Conservation (phyloP, 345 rosid genomes). For the Hibiscus syriacus region DNA sequence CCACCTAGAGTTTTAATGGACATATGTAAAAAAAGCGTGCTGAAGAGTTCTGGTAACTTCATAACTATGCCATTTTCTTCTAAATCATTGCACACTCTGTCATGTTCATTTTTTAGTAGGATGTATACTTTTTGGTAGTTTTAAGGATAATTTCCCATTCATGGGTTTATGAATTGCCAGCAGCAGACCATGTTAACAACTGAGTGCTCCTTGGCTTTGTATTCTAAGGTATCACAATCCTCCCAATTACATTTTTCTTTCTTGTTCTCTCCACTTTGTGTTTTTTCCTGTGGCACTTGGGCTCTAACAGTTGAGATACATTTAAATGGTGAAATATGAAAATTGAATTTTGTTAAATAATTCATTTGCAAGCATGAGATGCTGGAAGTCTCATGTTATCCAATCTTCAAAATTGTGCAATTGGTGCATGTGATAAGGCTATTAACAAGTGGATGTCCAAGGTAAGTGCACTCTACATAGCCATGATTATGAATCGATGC, state of each 20-base stretch:
- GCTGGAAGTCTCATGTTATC: slow-evolving; percentile 39
- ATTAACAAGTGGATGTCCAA: slow-evolving; percentile 37
- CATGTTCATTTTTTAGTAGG: slow-evolving; percentile 43
- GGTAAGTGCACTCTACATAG: slow-evolving; percentile 52
- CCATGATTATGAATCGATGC: slow-evolving; percentile 47
- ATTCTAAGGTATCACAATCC: slow-evolving; percentile 73
- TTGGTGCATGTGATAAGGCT: slow-evolving; percentile 52
- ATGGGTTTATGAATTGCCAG: slow-evolving; percentile 73
- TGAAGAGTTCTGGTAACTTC: slow-evolving; percentile 13
- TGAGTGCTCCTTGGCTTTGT: slow-evolving; percentile 72
- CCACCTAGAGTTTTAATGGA: background rate
- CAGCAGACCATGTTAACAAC: slow-evolving; percentile 69
- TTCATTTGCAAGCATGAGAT: slow-evolving; percentile 36
- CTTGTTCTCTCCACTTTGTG: slow-evolving; percentile 12
- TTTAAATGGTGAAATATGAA: slow-evolving; percentile 21
- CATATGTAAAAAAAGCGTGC: background rate
- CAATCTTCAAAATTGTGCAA: slow-evolving; percentile 38
- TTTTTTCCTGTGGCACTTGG: slow-evolving; percentile 20
- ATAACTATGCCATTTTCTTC: slow-evolving; percentile 19
- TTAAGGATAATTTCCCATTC: slow-evolving; percentile 55
- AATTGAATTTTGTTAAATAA: slow-evolving; percentile 24
- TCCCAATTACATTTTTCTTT: slow-evolving; percentile 35
- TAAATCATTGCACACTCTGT: slow-evolving; percentile 36
- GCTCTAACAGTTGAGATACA: slow-evolving; percentile 31
- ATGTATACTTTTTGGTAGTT: slow-evolving; percentile 54